Evolutionary conservation across 164 flowering plant genomes (phyloP).

Genomic region (Chloranthus sessilifolius): DNA sequence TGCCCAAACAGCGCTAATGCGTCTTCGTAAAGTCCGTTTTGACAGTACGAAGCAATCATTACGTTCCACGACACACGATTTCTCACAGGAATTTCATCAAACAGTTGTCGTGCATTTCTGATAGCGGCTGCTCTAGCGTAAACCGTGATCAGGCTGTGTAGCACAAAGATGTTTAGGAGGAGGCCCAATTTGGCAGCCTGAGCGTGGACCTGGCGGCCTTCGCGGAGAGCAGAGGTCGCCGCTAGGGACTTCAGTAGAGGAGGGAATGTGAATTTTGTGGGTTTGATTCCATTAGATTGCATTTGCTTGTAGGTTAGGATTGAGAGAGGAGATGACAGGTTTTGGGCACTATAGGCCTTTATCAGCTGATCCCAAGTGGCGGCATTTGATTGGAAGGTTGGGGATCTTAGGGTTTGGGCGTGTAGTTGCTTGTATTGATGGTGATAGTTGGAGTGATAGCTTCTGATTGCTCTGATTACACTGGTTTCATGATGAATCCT

Average conservation of each 20-base stretch:
- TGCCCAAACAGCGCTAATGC: slow-evolving; percentile 5
- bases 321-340: neutral
- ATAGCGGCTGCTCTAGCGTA: neutral
- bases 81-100: slow-evolving; percentile 6
- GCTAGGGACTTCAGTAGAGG: slow-evolving; percentile 35
- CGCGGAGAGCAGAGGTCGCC: slow-evolving; percentile 11
- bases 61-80: slow-evolving; percentile 7
- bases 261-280: slow-evolving; percentile 37
- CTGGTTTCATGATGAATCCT: no score
- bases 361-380: slow-evolving; percentile 5
- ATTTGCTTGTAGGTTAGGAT: slow-evolving; percentile 6
- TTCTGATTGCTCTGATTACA: no score
- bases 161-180: slow-evolving; percentile 33
- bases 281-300: slow-evolving; percentile 10
- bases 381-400: neutral
- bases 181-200: slow-evolving; percentile 24
- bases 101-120: neutral
- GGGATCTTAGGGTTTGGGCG: slow-evolving; percentile 4
- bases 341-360: neutral
- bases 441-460: neutral
- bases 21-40: slow-evolving; percentile 1
- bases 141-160: neutral
- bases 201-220: slow-evolving; percentile 29
- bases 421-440: slow-evolving; percentile 1
- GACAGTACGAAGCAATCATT: slow-evolving; percentile 9